Conservation (phyloP, 208 protist species). For the Trypanosoma scelopori region DNA sequence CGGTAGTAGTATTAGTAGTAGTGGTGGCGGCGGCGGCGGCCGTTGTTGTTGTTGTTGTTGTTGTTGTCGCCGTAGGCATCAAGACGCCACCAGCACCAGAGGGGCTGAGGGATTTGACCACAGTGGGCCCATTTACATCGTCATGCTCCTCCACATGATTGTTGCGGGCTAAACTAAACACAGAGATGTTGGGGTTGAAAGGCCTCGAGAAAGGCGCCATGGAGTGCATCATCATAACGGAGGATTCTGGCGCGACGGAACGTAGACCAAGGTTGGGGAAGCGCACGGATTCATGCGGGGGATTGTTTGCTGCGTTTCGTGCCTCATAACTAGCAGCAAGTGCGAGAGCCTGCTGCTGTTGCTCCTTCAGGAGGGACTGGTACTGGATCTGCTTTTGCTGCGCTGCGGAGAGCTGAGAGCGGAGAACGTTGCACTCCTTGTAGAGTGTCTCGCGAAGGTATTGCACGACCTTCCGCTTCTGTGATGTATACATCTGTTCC, state of each 20-base stretch:
- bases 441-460: constrained; percentile 85
- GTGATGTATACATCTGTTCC: constrained; percentile 55
- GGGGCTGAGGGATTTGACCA: neutral
- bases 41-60: too few relatives aligned
- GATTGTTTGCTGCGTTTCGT: neutral
- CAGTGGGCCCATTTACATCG: constrained; percentile 1
- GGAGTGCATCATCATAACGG: constrained; percentile 5
- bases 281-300: neutral
- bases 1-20: too few relatives aligned
- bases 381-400: constrained; percentile 32
- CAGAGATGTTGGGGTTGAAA: constrained; percentile 5
- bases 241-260: neutral
- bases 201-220: neutral
- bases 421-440: constrained; percentile 78
- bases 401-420: constrained; percentile 66
- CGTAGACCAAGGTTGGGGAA: constrained; percentile 3
- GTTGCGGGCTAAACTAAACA: neutral
- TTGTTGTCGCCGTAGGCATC: neutral
- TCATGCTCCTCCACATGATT: constrained; percentile 13
- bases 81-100: neutral
- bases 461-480: constrained; percentile 59
- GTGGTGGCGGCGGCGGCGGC: too few relatives aligned
- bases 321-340: constrained; percentile 11
- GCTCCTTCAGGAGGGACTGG: constrained; percentile 30
- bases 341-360: constrained; percentile 27